phyloP scores from a whole-genome alignment of 768 basidiomycete species.

The Russula dissimulans region DNA sequence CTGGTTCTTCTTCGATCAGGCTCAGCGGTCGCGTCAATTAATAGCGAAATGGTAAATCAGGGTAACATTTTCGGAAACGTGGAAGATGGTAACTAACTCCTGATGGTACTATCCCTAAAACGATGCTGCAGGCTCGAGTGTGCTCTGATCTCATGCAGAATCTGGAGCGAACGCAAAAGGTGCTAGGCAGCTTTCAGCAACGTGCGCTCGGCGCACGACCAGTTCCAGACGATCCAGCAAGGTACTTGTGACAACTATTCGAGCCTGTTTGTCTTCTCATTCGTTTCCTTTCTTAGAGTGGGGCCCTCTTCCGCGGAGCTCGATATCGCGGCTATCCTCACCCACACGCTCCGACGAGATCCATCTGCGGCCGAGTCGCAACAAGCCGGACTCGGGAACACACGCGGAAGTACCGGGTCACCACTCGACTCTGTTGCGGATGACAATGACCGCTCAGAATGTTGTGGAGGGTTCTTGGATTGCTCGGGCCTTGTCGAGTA shows the following conservation, averaged over 20 bases:
- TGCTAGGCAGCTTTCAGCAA: slow-evolving; percentile 6
- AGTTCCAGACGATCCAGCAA: neutral
- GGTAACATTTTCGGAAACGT: neutral
- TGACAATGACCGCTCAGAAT: neutral
- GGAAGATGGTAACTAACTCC: neutral
- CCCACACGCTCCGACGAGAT: slow-evolving; percentile 6
- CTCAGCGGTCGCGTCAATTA: neutral
- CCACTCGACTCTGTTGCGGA: neutral
- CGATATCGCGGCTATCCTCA: slow-evolving; percentile 13
- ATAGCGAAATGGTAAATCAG: slow-evolving; percentile 9
- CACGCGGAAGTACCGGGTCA: neutral
- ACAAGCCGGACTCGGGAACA: neutral
- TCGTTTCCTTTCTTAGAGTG: neutral
- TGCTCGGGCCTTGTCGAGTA: slow-evolving; percentile 1
- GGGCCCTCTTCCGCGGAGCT: slow-evolving; percentile 11
- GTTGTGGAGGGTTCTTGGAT: slow-evolving; percentile 4
- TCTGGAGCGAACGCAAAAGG: slow-evolving; percentile 7
- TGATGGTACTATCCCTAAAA: neutral
- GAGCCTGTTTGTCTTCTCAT: neutral
- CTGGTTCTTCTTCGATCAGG: slow-evolving; percentile 9
- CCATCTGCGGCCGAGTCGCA: neutral
- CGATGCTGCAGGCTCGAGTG: neutral
- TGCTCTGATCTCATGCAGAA: slow-evolving; percentile 16
- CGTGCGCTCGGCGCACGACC: neutral
- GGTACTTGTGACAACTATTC: neutral